These are phyloP conservation scores for Microdochium bolleyi DNA, from an alignment of 2,329 filamentous ascomycete species.

Conservation along the genomic window DNA sequence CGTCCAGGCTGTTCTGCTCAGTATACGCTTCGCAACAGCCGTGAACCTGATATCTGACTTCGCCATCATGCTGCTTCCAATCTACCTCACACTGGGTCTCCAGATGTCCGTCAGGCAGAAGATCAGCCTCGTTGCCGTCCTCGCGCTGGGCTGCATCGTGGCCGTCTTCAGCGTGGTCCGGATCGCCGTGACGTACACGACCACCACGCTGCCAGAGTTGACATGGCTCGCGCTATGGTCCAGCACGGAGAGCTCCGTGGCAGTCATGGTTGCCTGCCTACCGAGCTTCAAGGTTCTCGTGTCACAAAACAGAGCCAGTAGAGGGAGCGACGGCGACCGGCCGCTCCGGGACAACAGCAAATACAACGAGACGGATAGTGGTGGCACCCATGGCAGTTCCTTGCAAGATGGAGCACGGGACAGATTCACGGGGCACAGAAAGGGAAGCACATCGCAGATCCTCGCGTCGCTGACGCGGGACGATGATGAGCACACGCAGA, in stretches of 20 bases:
- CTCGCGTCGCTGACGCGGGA: background rate
- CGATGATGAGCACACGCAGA: no score
- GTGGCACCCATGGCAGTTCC: background rate
- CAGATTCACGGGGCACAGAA: background rate
- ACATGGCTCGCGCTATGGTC: conserved; percentile 2
- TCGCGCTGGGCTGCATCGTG: conserved; percentile 12
- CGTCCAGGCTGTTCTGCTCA: conserved; percentile 4
- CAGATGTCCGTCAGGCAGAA: conserved; percentile 5
- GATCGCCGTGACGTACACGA: background rate
- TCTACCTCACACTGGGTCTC: conserved; percentile 4
- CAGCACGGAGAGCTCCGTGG: background rate
- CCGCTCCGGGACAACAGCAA: no score
- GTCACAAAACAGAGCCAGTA: background rate
- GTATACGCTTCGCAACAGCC: conserved; percentile 8
- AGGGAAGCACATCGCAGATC: background rate
- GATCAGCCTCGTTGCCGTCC: conserved; percentile 9
- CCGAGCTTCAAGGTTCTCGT: conserved; percentile 1
- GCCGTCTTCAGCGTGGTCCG: conserved; percentile 3
- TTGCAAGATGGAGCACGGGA: no score
- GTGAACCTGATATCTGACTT: conserved; percentile 11
- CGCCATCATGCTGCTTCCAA: conserved; percentile 5
- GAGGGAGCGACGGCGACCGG: no score
- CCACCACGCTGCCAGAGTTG: background rate
- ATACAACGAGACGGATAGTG: background rate
- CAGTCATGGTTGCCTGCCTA: conserved; percentile 1